Percentiles rank a stretch among this genome's conserved stretches.
phyloP scores from a whole-genome alignment of 805 yeast genomes.

The Candida anglica region DNA sequence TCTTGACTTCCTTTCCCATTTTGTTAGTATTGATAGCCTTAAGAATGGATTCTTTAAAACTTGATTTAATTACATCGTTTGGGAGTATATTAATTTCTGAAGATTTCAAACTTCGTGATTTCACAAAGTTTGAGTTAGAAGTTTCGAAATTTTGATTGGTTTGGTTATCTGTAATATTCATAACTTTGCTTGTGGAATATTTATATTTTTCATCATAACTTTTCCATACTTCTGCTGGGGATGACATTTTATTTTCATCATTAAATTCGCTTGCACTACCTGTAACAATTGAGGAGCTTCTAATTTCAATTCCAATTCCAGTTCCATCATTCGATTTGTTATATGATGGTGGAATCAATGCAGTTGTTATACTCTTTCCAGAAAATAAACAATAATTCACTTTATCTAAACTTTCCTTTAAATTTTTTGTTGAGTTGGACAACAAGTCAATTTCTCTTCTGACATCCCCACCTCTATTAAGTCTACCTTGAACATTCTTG shows the following conservation, averaged over 20 bases:
- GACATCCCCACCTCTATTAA: slow-evolving; percentile 16
- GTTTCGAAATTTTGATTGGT: no score
- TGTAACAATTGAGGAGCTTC: background rate
- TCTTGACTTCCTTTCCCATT: slow-evolving; percentile 10
- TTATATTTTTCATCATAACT: background rate
- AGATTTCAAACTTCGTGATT: background rate
- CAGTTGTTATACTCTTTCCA: background rate
- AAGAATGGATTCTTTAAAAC: slow-evolving; percentile 2
- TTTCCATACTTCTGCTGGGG: background rate
- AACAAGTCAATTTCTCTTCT: slow-evolving; percentile 9
- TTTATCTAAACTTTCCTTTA: background rate
- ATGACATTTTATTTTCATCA: background rate
- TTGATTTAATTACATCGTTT: slow-evolving; percentile 6
- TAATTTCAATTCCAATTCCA: no score
- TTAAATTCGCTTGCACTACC: no score
- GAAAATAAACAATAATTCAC: background rate
- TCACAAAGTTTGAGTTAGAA: no score
- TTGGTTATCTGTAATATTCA: no score
- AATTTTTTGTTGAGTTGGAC: background rate
- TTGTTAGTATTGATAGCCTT: background rate
- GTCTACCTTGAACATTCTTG: slow-evolving; percentile 10
- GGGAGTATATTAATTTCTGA: background rate
- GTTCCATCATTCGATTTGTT: background rate
- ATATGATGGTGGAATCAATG: background rate
- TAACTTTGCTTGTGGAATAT: no score